phyloP scores from a whole-genome alignment of 2,329 filamentous ascomycete genomes.

The Verticillium nonalfalfae region DNA sequence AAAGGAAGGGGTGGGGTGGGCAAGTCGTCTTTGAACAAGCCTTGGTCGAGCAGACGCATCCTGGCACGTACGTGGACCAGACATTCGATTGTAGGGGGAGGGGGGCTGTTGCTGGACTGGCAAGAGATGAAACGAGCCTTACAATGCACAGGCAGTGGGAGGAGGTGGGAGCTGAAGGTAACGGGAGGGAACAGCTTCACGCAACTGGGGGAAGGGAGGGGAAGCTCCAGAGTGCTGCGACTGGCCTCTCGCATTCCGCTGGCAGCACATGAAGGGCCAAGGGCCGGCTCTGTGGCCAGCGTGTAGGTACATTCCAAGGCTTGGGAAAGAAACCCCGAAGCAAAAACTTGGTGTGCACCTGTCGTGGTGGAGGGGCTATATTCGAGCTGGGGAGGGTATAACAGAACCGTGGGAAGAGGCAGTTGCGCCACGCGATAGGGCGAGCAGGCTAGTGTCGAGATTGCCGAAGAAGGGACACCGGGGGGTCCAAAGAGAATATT shows the following conservation, averaged over 20 bases:
- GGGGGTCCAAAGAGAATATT: background rate
- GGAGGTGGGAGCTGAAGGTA: background rate
- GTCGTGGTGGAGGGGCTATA: slow-evolving; percentile 10
- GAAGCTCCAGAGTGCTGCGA: background rate
- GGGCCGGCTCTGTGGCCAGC: background rate
- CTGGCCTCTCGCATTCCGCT: background rate
- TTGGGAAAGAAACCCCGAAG: background rate
- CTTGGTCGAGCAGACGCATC: slow-evolving; percentile 20
- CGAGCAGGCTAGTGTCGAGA: slow-evolving; percentile 3
- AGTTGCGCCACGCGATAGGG: slow-evolving; percentile 10
- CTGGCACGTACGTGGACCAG: slow-evolving; percentile 21
- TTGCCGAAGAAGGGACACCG: background rate
- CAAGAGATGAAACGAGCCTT: slow-evolving; percentile 37
- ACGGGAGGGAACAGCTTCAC: background rate
- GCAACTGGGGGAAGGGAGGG: background rate
- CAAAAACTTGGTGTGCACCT: background rate
- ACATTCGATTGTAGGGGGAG: slow-evolving; percentile 17
- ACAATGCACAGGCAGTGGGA: slow-evolving; percentile 27
- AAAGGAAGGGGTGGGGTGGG: slow-evolving; percentile 7
- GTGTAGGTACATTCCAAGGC: background rate
- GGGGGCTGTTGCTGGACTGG: slow-evolving; percentile 19
- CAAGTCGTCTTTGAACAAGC: slow-evolving; percentile 26
- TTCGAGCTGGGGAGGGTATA: slow-evolving; percentile 13
- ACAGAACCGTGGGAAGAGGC: slow-evolving; percentile 7
- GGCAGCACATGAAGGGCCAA: background rate